Conservation (phyloP, 441 rosid species). For the Eruca vesicaria region DNA sequence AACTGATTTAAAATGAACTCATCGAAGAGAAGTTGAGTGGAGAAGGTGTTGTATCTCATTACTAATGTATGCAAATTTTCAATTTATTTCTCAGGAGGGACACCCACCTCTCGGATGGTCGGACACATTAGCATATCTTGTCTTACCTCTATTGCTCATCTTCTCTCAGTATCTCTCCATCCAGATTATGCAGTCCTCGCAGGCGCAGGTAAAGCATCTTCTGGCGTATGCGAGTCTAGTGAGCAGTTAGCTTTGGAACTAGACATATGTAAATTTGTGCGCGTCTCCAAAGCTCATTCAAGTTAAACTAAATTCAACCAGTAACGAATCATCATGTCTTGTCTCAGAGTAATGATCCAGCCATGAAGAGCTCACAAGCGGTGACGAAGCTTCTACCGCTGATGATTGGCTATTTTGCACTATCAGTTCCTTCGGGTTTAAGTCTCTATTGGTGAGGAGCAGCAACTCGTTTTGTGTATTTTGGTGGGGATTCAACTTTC, state of each 20-base stretch:
- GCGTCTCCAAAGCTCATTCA: background rate
- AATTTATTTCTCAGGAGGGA: conserved; percentile 63
- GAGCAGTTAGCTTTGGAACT: background rate
- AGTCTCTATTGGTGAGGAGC: conserved; percentile 92
- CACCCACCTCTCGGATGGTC: conserved; percentile 98
- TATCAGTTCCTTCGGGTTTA: conserved; percentile 97
- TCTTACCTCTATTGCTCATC: conserved; percentile 73
- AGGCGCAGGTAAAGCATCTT: conserved; percentile 64
- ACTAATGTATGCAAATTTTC: background rate
- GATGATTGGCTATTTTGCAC: conserved; percentile 91
- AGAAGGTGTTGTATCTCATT: background rate
- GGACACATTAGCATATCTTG: conserved; percentile 85
- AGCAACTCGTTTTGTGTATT: conserved; percentile 10
- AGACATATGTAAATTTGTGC: background rate
- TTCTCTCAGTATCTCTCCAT: conserved; percentile 76
- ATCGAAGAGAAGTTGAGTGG: background rate
- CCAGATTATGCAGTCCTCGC: conserved; percentile 87
- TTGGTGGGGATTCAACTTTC: background rate
- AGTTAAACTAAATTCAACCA: background rate
- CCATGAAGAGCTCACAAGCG: conserved; percentile 84
- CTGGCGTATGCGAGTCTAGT: background rate
- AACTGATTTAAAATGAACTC: background rate
- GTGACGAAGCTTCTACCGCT: conserved; percentile 79
- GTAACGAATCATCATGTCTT: background rate
- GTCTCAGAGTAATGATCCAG: conserved; percentile 78